phyloP scores from a whole-genome alignment of 805 yeast genomes.

The Ogataea methanolica region DNA sequence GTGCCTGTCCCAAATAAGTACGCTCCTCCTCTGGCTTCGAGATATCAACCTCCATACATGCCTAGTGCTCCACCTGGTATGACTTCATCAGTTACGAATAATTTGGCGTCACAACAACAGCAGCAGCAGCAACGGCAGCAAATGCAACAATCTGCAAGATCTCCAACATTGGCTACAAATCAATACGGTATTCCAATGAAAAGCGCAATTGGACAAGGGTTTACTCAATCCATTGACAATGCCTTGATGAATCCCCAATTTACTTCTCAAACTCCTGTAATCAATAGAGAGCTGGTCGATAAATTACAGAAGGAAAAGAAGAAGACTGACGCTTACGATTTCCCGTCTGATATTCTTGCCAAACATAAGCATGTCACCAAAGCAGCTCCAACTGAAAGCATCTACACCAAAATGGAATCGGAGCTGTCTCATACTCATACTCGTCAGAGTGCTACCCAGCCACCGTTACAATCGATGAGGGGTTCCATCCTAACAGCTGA shows the following conservation, averaged over 20 bases:
- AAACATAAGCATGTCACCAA: slow-evolving; percentile 36
- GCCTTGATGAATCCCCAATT: slow-evolving; percentile 1
- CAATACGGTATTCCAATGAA: slow-evolving; percentile 1
- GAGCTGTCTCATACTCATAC: slow-evolving; percentile 6
- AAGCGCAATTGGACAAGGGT: not conserved
- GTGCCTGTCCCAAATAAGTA: not conserved
- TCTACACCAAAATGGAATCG: slow-evolving; percentile 26
- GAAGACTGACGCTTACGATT: slow-evolving; percentile 74
- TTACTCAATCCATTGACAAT: slow-evolving; percentile 1
- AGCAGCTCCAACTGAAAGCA: slow-evolving; percentile 28
- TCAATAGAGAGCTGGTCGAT: slow-evolving; percentile 13
- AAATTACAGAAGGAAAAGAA: slow-evolving; percentile 45
- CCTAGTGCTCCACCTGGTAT: not conserved
- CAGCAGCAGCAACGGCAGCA: slow-evolving; percentile 1
- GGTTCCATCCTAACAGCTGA: too few relatives aligned
- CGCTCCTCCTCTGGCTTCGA: not conserved
- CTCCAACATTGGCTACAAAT: not conserved
- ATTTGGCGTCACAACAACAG: not conserved
- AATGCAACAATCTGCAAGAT: not conserved
- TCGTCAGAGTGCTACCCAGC: not conserved
- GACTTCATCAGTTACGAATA: not conserved
- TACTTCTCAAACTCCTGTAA: not conserved
- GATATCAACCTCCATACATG: not conserved
- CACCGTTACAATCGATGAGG: too few relatives aligned
- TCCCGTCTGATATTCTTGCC: slow-evolving; percentile 53